A percentile compares a stretch with the other conserved stretches of the same genome.
Conservation (phyloP, 2,329 filamentous ascomycete genomes). For the Botrytis tulipae region DNA sequence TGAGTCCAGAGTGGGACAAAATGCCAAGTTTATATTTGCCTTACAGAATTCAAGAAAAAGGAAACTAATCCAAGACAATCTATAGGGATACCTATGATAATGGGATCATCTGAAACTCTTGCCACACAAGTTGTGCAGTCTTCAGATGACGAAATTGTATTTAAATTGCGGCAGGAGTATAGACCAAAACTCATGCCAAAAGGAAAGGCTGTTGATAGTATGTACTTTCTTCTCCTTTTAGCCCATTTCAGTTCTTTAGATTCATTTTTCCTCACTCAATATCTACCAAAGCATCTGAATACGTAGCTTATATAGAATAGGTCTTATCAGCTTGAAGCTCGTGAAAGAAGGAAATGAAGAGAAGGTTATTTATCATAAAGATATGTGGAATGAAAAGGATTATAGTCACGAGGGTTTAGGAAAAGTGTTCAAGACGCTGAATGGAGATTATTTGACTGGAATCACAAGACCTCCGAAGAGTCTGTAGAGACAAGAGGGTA, state of each 20-base stretch:
- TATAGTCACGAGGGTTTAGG: slow-evolving; percentile 48
- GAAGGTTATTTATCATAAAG: slow-evolving; percentile 49
- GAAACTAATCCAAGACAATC: not conserved
- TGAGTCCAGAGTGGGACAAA: not conserved
- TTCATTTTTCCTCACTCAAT: not conserved
- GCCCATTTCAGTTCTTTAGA: rapidly evolving
- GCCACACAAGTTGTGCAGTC: slow-evolving; percentile 44
- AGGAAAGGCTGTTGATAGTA: slow-evolving; percentile 9
- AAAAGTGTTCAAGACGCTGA: slow-evolving; percentile 49
- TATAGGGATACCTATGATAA: slow-evolving; percentile 43
- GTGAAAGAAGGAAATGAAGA: slow-evolving; percentile 38
- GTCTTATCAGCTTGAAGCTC: slow-evolving; percentile 43
- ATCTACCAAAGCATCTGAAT: too few relatives aligned
- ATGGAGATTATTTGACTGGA: slow-evolving; percentile 44
- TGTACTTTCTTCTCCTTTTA: not conserved
- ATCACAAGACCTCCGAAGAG: not conserved
- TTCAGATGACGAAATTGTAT: slow-evolving; percentile 43
- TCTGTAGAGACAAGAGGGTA: not conserved
- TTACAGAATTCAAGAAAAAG: not conserved
- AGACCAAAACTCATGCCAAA: slow-evolving; percentile 42
- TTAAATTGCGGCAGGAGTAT: slow-evolving; percentile 50
- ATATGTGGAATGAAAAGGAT: slow-evolving; percentile 51
- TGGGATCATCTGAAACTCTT: slow-evolving; percentile 43
- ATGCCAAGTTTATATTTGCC: not conserved
- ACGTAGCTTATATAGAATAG: not conserved